These are phyloP conservation scores for Lachancea kluyveri DNA, from an alignment of 805 yeast genomes.

Conservation along the genomic window DNA sequence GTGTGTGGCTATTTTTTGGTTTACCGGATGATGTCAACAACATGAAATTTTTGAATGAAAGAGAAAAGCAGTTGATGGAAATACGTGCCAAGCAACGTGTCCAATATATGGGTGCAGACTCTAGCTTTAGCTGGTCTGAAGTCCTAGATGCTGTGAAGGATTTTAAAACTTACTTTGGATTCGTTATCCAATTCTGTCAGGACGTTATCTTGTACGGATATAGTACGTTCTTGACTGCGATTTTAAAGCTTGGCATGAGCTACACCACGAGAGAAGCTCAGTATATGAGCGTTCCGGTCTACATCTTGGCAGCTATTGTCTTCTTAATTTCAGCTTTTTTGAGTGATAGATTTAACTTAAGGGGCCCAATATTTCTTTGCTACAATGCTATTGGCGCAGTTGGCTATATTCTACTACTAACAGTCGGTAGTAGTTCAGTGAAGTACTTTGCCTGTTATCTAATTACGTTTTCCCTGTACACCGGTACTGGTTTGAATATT, in stretches of 20 bases:
- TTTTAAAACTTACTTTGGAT: slow-evolving; percentile 31
- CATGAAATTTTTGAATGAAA: slow-evolving; percentile 28
- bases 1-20: slow-evolving; percentile 23
- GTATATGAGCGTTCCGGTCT: slow-evolving; percentile 37
- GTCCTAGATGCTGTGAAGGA: slow-evolving; percentile 33
- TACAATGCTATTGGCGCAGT: slow-evolving; percentile 24
- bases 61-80: slow-evolving; percentile 27
- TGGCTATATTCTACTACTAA: slow-evolving; percentile 32
- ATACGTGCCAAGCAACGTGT: slow-evolving; percentile 23
- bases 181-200: slow-evolving; percentile 38
- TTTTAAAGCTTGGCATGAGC: slow-evolving; percentile 26
- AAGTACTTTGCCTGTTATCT: slow-evolving; percentile 35
- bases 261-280: slow-evolving; percentile 30
- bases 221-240: slow-evolving; percentile 36
- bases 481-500: slow-evolving; percentile 35
- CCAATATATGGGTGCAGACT: slow-evolving; percentile 24
- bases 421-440: slow-evolving; percentile 26
- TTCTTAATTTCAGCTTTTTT: slow-evolving; percentile 21
- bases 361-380: slow-evolving; percentile 30
- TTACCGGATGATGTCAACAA: slow-evolving; percentile 32
- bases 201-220: slow-evolving; percentile 40
- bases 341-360: slow-evolving; percentile 26
- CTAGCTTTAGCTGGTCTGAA: slow-evolving; percentile 28
- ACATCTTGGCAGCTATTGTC: slow-evolving; percentile 30
- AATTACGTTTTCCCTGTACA: slow-evolving; percentile 32